A percentile compares a stretch with the other conserved stretches of the same genome.
phyloP scores from a whole-genome alignment of 2,329 filamentous ascomycete genomes.

The Colletotrichum sp. region DNA sequence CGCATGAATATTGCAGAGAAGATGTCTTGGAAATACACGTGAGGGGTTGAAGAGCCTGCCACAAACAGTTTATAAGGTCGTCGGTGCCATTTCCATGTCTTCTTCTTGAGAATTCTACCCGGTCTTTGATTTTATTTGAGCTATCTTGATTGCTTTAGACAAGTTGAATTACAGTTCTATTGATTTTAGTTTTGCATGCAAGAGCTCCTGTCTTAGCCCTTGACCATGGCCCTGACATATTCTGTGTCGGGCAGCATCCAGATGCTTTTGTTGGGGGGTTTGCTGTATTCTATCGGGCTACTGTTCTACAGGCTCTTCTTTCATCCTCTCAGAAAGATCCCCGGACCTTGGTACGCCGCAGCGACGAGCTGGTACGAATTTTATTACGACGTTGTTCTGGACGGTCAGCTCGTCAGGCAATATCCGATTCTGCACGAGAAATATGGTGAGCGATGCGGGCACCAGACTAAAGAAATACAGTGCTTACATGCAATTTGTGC shows the following conservation, averaged over 20 bases:
- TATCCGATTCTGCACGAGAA: neutral
- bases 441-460: neutral
- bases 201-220: neutral
- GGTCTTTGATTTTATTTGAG: neutral
- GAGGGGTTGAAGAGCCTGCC: neutral
- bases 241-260: neutral
- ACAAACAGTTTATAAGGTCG: neutral
- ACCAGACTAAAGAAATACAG: neutral
- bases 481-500: neutral
- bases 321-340: constrained; percentile 32
- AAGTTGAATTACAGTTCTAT: fast-evolving
- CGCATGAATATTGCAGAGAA: neutral
- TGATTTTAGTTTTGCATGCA: neutral
- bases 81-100: fast-evolving
- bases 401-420: neutral
- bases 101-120: neutral
- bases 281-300: neutral
- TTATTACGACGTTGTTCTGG: constrained; percentile 16
- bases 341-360: constrained; percentile 31
- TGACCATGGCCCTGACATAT: neutral
- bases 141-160: neutral
- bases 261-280: neutral
- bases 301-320: constrained; percentile 28
- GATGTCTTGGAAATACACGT: neutral
- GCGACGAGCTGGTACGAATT: constrained; percentile 30